phyloP scores from a whole-genome alignment of 768 basidiomycete species.

The Mycena vitilis region DNA sequence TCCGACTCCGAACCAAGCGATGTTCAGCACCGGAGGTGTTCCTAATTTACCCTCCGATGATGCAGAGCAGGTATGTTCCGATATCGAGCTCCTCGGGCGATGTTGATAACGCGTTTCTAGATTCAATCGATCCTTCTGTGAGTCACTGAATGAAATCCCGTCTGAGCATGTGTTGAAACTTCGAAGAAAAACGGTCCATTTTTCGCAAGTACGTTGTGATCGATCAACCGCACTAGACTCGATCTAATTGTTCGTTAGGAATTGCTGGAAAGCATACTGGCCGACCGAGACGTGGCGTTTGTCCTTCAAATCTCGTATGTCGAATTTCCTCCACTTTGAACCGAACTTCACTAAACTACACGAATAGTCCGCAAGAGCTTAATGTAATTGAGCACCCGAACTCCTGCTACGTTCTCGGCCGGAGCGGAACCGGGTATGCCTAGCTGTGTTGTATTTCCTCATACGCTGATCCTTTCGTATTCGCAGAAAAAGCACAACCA shows the following conservation, averaged over 20 bases:
- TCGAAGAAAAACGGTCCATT: slow-evolving; percentile 32
- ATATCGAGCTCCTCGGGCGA: slow-evolving; percentile 47
- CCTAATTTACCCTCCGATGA: slow-evolving; percentile 31
- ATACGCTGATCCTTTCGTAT: background rate
- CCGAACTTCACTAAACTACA: background rate
- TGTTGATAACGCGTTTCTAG: slow-evolving; percentile 36
- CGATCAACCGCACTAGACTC: background rate
- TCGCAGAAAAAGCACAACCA: slow-evolving; percentile 24
- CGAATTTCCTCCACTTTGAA: background rate
- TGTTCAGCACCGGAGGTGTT: background rate
- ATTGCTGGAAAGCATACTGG: slow-evolving; percentile 28
- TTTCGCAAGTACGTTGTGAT: slow-evolving; percentile 26
- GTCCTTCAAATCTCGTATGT: slow-evolving; percentile 37
- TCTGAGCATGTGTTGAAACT: background rate
- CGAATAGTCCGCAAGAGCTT: slow-evolving; percentile 44
- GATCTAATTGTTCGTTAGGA: slow-evolving; percentile 4
- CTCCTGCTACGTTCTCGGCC: slow-evolving; percentile 59
- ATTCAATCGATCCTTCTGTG: slow-evolving; percentile 48
- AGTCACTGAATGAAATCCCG: slow-evolving; percentile 33
- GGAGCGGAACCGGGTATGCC: slow-evolving; percentile 64
- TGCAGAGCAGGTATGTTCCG: slow-evolving; percentile 35
- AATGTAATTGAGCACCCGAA: slow-evolving; percentile 54
- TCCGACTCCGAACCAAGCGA: slow-evolving; percentile 6
- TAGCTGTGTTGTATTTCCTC: background rate
- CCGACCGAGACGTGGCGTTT: slow-evolving; percentile 34